Evolutionary conservation across 2,329 filamentous ascomycete genomes (phyloP), one percentile per base, ranked within the genome.

Genomic region (Curvularia lunata): DNA sequence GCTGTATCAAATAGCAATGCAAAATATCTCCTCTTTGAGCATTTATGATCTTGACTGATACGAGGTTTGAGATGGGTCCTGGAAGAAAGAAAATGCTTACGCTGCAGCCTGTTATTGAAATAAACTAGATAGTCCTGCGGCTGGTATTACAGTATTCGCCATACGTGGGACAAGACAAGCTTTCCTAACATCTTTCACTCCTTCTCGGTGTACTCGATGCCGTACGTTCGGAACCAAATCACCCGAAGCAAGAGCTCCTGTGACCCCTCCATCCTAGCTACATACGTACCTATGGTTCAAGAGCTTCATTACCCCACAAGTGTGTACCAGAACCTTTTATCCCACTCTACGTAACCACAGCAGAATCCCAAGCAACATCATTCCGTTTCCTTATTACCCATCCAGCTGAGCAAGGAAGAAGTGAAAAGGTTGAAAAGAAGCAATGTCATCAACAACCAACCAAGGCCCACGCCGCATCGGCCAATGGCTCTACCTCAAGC

Each of bases 401-500:
- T n/a, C 2, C 7, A 40, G 7, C 30, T 37, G 27, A 23, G 5
- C 19, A n/a, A 38, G 3, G 13, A 23, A 28, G 25, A 21, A 10
- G 21, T 21, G 37, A 1, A 16, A 30, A 37, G 8, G 3, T 4
- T 18, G 6, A 5, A 6, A 37, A 2, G 6, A 5, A 37, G 34
- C 1, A 41, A 50, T 61, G 61, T 12, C 66, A 25, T 59, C 64
- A 6, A 58, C 63, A 23, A 58, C 63, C 23, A 60, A 65, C 54
- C 69, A 72, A 64, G 70, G 70, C 4, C 69, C 70, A 27, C 71
- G 71, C 37, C 85, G 89, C 58, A 83, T 92, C 66, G 89, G 84
- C 38, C 90, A 92, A 76, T 88, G 91, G 63, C 83, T 93, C 52
- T 87, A 86, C 71, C 83, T 94, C 54, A 90, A 87, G 76, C 85